Evolutionary conservation across 768 basidiomycete genomes (phyloP), one percentile per base, ranked within the genome.

Genomic region (Boletellus ananas): DNA sequence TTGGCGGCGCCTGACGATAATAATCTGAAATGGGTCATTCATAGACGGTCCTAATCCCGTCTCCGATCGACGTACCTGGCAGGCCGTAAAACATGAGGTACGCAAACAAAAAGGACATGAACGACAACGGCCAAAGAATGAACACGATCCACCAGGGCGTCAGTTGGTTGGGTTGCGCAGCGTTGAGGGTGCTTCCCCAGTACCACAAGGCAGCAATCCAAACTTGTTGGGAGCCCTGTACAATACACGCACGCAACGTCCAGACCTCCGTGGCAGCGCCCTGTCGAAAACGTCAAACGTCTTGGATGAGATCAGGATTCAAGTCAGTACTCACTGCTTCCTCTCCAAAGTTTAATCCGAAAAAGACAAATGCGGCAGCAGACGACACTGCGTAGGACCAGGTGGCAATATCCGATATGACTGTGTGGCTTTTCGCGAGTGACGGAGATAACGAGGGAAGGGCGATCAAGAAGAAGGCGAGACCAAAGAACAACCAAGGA

Each of bases 171-270:
- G 79, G 72, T 43, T 69, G 38, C 18, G 73, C 72, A 8, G 75
- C 71, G 63, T 87, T 86, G 51, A 96, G 73, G 29, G 81, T 80
- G 68, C 85, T 81, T 57, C 94, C 94, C 94, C 94, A 96, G 62
- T 90, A 96, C 94, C 94, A 96, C 34, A 96, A 71, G 8, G 88
- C 94, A 3, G 94, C 89, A 13, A 95, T 87, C 94, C 94, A 96
- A 34, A 96, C 81, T 70, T 95, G 94, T 58, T 96, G 94, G 10
- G 92, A 87, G 35, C 94, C 94, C 70, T 96, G 94, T 0, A 96
- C 94, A 54, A 94, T 73, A 65, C 92, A 94, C 12, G 94, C 94
- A 29, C 94, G 81, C 51, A 93, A 65, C 27, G 85, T 88, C 94
- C 94, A 96, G 14, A 94, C 84, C 68, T 96, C 94, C 7, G 94